Evolutionary conservation across 2,329 filamentous ascomycete species (phyloP).

Genomic region (Verticillium alfalfae): DNA sequence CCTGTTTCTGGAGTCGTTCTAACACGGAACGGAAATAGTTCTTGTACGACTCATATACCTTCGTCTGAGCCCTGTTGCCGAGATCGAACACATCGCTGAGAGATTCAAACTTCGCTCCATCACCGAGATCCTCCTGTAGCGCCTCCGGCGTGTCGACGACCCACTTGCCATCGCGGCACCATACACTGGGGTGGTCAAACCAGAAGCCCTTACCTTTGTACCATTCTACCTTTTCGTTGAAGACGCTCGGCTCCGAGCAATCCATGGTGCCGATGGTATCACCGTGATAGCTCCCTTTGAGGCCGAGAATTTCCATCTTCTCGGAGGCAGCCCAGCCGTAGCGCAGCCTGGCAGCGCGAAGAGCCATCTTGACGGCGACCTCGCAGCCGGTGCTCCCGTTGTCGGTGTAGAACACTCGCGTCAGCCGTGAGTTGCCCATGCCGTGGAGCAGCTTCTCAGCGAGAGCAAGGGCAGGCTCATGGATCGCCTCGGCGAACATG

Average conservation of each 20-base stretch:
- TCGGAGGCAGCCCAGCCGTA: slow-evolving; percentile 59
- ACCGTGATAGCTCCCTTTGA: slow-evolving; percentile 79
- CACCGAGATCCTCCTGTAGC: slow-evolving; percentile 39
- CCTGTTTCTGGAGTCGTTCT: slow-evolving; percentile 44
- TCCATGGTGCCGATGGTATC: slow-evolving; percentile 90
- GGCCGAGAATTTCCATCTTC: slow-evolving; percentile 63
- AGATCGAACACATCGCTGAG: slow-evolving; percentile 58
- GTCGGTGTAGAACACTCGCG: slow-evolving; percentile 75
- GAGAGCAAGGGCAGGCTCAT: slow-evolving; percentile 68
- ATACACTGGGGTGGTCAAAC: slow-evolving; percentile 73
- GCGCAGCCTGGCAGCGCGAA: slow-evolving; percentile 60
- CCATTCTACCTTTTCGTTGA: slow-evolving; percentile 82
- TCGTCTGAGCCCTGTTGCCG: slow-evolving; percentile 34
- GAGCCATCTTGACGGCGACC: slow-evolving; percentile 79
- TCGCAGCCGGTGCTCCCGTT: slow-evolving; percentile 81
- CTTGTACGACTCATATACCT: slow-evolving; percentile 48
- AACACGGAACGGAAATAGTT: slow-evolving; percentile 53
- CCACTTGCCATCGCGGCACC: slow-evolving; percentile 64
- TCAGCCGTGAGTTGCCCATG: slow-evolving; percentile 58
- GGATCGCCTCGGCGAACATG: slow-evolving; percentile 79
- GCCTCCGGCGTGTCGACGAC: slow-evolving; percentile 48
- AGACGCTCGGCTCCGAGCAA: slow-evolving; percentile 69
- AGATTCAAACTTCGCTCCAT: slow-evolving; percentile 35
- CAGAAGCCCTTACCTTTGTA: slow-evolving; percentile 74
- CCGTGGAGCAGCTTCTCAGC: slow-evolving; percentile 58